Percentiles rank a stretch among this genome's conserved stretches.
Conservation (phyloP, 192 early-diverging fungal species). For the Geosiphon pyriformis region DNA sequence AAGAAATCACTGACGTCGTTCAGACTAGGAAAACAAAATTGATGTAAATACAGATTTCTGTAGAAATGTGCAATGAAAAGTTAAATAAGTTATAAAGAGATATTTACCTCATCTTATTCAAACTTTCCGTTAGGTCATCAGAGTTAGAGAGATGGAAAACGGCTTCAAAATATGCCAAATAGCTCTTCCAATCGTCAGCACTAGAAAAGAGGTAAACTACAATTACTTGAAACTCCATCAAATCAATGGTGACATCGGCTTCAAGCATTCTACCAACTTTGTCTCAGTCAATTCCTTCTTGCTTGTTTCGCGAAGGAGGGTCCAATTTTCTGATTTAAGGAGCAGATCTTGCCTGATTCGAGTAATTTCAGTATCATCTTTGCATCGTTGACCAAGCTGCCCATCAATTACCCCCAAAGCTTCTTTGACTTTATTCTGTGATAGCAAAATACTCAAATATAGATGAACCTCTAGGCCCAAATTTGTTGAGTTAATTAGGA, state of each 20-base stretch:
- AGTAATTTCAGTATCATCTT: constrained; percentile 69
- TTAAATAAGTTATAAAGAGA: not conserved
- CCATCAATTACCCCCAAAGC: constrained; percentile 61
- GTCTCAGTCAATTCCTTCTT: constrained; percentile 16
- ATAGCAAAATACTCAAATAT: constrained; percentile 65
- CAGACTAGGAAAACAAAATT: constrained; percentile 17
- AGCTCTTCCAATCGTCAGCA: constrained; percentile 71
- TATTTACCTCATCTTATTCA: not conserved
- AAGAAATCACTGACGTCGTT: constrained; percentile 40
- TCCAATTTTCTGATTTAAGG: constrained; percentile 44
- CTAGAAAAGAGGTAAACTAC: constrained; percentile 41
- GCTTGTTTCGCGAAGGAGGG: constrained; percentile 23
- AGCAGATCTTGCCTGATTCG: constrained; percentile 52
- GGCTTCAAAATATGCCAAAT: constrained; percentile 56
- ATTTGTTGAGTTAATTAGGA: not conserved
- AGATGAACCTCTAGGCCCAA: constrained; percentile 62
- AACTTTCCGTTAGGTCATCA: not conserved
- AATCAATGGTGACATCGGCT: too few species aligned
- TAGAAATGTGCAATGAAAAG: too few species aligned
- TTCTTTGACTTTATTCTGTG: constrained; percentile 61
- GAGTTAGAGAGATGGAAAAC: constrained; percentile 35
- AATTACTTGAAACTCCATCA: too few species aligned
- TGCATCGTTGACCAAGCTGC: constrained; percentile 55
- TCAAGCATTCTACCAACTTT: constrained; percentile 14
- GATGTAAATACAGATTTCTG: too few species aligned